phyloP scores from a whole-genome alignment of 2,329 filamentous ascomycete species.

The Trichoderma sp. region DNA sequence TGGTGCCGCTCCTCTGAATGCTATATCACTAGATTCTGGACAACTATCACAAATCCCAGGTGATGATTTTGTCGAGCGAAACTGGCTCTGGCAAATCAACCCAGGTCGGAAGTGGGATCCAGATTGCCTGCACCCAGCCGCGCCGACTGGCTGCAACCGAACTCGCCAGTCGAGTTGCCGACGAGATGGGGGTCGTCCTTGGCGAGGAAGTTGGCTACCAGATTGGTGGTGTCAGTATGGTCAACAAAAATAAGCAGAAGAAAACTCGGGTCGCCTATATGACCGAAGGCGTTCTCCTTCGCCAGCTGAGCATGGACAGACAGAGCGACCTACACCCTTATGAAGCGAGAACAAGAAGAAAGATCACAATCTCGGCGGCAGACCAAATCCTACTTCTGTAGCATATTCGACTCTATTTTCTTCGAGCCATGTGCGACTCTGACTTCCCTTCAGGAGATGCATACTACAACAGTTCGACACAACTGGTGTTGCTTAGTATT shows the following conservation, averaged over 20 bases:
- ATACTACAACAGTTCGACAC: background rate
- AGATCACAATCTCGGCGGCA: background rate
- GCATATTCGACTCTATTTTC: background rate
- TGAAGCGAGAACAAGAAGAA: no score
- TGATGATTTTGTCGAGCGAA: constrained; percentile 22
- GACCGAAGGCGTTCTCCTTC: background rate
- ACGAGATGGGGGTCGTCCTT: background rate
- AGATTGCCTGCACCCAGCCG: constrained; percentile 86
- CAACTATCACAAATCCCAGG: constrained; percentile 20
- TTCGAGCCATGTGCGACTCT: background rate
- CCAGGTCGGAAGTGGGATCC: constrained; percentile 50
- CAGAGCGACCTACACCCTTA: no score
- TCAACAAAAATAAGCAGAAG: background rate
- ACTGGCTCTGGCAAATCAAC: constrained; percentile 25
- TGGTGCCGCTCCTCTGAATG: no score
- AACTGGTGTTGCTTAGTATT: no score
- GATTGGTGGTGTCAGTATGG: background rate
- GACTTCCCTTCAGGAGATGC: background rate
- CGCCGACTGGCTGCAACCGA: constrained; percentile 37
- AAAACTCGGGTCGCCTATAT: background rate
- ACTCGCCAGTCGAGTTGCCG: background rate
- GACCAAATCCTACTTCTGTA: background rate
- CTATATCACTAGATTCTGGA: background rate
- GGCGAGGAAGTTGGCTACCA: background rate
- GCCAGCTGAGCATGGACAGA: background rate